These are phyloP conservation scores for Hibiscus syriacus DNA, from an alignment of 345 rosid genomes.

Conservation along the genomic window DNA sequence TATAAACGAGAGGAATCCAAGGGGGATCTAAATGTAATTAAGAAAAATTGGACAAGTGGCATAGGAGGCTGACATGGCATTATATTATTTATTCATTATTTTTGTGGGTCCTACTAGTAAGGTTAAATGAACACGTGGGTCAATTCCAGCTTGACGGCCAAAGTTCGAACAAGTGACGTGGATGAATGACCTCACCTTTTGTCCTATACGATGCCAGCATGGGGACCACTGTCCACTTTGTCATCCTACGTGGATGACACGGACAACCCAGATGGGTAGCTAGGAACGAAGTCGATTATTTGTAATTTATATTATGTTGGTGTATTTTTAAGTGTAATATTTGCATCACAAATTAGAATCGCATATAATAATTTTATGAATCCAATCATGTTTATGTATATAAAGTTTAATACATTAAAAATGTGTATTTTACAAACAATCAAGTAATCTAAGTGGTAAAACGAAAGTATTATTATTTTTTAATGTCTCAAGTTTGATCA, in stretches of 20 bases:
- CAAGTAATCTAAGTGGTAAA: too few species aligned
- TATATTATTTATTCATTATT: not conserved
- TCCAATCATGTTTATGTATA: too few species aligned
- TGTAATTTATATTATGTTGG: too few species aligned
- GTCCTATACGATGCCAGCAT: not conserved
- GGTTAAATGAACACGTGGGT: slow-evolving; percentile 27
- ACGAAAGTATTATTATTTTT: too few species aligned
- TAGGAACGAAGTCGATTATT: too few species aligned
- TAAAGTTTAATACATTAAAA: too few species aligned
- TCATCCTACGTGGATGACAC: not conserved
- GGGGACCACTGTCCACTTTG: slow-evolving; percentile 12
- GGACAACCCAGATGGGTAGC: too few species aligned
- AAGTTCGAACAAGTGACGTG: slow-evolving; percentile 10
- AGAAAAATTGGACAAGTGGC: not conserved
- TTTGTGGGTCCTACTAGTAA: not conserved
- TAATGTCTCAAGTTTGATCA: too few species aligned
- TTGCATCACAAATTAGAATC: too few species aligned
- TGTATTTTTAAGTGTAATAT: too few species aligned
- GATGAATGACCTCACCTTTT: slow-evolving; percentile 1
- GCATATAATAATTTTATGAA: too few species aligned
- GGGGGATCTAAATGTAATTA: not conserved
- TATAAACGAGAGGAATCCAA: slow-evolving; percentile 2
- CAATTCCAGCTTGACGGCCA: slow-evolving; percentile 26
- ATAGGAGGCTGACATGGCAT: not conserved
- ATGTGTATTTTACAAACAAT: too few species aligned